Evolutionary conservation across 768 basidiomycete species (phyloP), one percentile per base, ranked within the genome.

Genomic region (Boletus huronensis): DNA sequence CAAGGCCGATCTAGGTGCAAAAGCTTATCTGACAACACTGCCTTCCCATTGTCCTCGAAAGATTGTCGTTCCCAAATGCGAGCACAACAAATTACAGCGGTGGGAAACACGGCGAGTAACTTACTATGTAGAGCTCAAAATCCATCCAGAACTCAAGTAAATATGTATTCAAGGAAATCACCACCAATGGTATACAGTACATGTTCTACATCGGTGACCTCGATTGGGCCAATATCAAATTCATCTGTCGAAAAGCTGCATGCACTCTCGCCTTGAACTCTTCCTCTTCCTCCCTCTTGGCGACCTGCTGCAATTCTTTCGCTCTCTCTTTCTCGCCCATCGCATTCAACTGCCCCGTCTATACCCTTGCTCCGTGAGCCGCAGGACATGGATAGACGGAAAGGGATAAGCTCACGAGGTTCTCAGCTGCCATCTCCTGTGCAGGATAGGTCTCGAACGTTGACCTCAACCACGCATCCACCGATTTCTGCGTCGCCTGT

Each of bases 391-490:
- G 16, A 31, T 13, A 23, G 1, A 28, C 1, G 1, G 6, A 26
- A 25, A 2, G 10, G 19, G 21, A 9, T 3, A 1, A 17, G 48
- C 55, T 10, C 7, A 58, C 57, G 25, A 48, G 29, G 25, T 59
- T 58, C 14, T 54, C 57, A 0, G 23, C 25, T 14, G 52, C 57
- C 17, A 59, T 48, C 21, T 50, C 31, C 2, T 14, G 21, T 6
- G 11, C 26, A 13, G 57, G 57, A 40, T 59, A 59, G 2, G 14
- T 14, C 35, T 48, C 25, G 36, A 58, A 59, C 21, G 57, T 47
- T 11, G 57, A 46, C 5, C 3, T 6, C 39, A 59, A n/a, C 57
- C 57, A 59, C 13, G 48, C 48, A 2, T 50, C 23, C 31, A 59
- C 48, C 1, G 58, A 58, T 28, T 21, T 38, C 23, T 50, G 34